phyloP scores from a whole-genome alignment of 1,139 yeast genomes.

The Hanseniaspora uvarum region DNA sequence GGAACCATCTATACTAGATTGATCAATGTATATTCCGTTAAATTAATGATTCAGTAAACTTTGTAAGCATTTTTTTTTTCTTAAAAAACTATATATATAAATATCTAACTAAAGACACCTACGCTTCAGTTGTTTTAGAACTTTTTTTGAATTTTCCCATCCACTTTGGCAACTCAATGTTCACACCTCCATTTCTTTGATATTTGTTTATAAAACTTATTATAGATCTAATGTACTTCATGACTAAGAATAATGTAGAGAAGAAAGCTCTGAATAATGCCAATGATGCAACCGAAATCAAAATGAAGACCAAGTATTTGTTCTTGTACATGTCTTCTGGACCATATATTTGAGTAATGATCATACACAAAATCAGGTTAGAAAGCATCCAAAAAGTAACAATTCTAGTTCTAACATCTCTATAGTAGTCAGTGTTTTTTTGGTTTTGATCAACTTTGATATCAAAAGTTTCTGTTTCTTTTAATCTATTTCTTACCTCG shows the following conservation, averaged over 20 bases:
- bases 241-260: conserved; percentile 53
- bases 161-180: conserved; percentile 14
- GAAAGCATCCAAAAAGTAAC: conserved; percentile 85
- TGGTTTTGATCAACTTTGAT: conserved; percentile 34
- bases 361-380: conserved; percentile 70
- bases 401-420: conserved; percentile 86
- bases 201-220: conserved; percentile 34
- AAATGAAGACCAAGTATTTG: conserved; percentile 66
- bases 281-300: conserved; percentile 83
- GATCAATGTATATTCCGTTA: too few species aligned
- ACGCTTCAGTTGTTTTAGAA: background rate
- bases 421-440: conserved; percentile 74
- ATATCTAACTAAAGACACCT: background rate
- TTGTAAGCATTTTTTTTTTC: too few species aligned
- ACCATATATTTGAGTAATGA: conserved; percentile 70
- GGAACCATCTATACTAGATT: too few species aligned
- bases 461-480: conserved; percentile 41
- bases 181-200: conserved; percentile 27
- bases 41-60: too few species aligned
- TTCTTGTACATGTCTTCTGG: conserved; percentile 57
- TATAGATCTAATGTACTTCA: conserved; percentile 34
- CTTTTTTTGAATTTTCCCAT: conserved; percentile 9
- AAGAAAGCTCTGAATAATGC: conserved; percentile 74
- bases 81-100: too few species aligned
- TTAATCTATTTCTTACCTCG: conserved; percentile 77